phyloP scores from a whole-genome alignment of 352 stramenopile genomes.

The Pythium vanterpoolii region DNA sequence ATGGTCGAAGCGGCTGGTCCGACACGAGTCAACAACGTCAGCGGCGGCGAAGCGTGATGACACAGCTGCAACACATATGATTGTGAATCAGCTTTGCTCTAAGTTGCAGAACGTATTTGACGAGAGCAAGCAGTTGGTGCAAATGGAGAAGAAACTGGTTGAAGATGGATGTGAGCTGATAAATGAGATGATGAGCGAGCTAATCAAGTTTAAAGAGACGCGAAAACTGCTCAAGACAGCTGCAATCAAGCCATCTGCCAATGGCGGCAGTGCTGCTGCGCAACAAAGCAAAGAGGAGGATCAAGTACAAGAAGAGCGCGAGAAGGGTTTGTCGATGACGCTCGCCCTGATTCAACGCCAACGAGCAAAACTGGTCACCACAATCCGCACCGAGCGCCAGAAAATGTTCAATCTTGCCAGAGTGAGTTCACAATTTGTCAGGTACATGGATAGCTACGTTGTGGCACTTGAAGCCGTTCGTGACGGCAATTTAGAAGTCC shows the following conservation, averaged over 20 bases:
- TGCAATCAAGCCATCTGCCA: slow-evolving; percentile 6
- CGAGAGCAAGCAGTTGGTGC: slow-evolving; percentile 64
- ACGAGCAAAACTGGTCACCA: slow-evolving; percentile 42
- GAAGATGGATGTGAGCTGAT: slow-evolving; percentile 55
- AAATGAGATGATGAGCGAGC: slow-evolving; percentile 67
- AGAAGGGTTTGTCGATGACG: slow-evolving; percentile 76
- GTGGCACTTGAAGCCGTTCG: slow-evolving; percentile 4
- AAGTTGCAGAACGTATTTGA: slow-evolving; percentile 82
- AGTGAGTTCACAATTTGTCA: slow-evolving; percentile 46
- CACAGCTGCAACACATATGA: slow-evolving; percentile 72
- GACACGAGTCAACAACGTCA: slow-evolving; percentile 25
- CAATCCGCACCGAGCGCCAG: slow-evolving; percentile 59
- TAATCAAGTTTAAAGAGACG: slow-evolving; percentile 55
- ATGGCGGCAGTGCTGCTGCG: slow-evolving; percentile 5
- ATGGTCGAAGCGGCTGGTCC: slow-evolving; percentile 55
- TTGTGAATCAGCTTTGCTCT: slow-evolving; percentile 68
- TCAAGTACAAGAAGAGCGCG: slow-evolving; percentile 68
- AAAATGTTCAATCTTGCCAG: slow-evolving; percentile 61
- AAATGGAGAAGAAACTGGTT: slow-evolving; percentile 60
- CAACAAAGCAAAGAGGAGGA: slow-evolving; percentile 49
- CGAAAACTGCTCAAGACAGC: slow-evolving; percentile 36
- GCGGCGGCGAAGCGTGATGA: slow-evolving; percentile 46
- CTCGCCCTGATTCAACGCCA: slow-evolving; percentile 62
- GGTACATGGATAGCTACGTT: slow-evolving; percentile 41
- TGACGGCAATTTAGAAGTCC: background rate